Percentiles rank a stretch among this genome's conserved stretches.
Conservation (phyloP, 1,284 basidiomycete genomes). For the Phellopilus nigrolimitatus region DNA sequence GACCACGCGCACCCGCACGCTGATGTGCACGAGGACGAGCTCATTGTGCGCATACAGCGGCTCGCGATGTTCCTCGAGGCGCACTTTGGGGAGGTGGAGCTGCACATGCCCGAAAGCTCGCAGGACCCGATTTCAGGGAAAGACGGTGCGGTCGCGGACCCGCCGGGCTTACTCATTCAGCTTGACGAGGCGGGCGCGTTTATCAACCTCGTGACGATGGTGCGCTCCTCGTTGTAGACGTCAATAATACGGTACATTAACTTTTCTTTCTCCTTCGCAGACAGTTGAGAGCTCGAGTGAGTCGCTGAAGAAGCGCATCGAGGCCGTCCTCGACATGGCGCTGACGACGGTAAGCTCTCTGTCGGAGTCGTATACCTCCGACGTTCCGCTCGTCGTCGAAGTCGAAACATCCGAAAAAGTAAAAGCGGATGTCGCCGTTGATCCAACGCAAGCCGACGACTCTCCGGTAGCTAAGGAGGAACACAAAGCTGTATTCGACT, state of each 20-base stretch:
- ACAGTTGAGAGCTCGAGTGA: constrained; percentile 68
- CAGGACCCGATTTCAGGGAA: constrained; percentile 44
- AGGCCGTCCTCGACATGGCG: constrained; percentile 86
- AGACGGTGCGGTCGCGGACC: constrained; percentile 37
- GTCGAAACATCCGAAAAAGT: constrained; percentile 19
- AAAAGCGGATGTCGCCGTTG: constrained; percentile 1
- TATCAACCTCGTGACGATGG: constrained; percentile 74
- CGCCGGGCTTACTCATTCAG: constrained; percentile 68
- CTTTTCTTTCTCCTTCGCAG: constrained; percentile 36
- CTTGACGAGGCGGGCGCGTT: constrained; percentile 77
- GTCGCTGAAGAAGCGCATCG: constrained; percentile 69
- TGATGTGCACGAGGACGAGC: constrained; percentile 44
- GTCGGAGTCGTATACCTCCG: constrained; percentile 60
- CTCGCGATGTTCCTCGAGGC: constrained; percentile 91
- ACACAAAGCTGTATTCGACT: too few relatives aligned
- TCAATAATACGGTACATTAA: constrained; percentile 13
- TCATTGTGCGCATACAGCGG: constrained; percentile 64
- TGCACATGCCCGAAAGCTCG: constrained; percentile 55
- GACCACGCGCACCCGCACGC: constrained; percentile 41
- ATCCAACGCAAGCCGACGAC: background rate
- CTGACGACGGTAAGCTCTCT: constrained; percentile 83
- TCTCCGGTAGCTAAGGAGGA: too few relatives aligned
- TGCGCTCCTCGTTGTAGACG: constrained; percentile 28
- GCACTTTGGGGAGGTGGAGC: constrained; percentile 89
- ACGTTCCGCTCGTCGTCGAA: constrained; percentile 21